Percentiles rank a stretch among this genome's conserved stretches.
These are phyloP conservation scores for Fomitopsis betulina DNA, from an alignment of 1,284 basidiomycete species.

Conservation along the genomic window DNA sequence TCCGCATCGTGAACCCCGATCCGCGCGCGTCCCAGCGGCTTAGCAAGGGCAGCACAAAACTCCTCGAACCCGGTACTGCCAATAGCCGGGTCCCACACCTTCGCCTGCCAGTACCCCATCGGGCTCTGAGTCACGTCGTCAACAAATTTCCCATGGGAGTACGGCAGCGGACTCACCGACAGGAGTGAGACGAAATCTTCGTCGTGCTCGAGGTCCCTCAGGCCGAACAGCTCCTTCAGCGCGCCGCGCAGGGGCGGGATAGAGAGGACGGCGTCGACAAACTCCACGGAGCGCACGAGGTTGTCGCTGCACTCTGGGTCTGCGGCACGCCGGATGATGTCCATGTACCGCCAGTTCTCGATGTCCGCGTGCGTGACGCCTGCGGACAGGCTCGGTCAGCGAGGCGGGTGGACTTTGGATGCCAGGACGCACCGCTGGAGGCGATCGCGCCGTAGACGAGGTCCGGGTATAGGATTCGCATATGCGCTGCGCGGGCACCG, in stretches of 20 bases:
- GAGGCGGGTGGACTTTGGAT: neutral
- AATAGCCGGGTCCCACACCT: constrained; percentile 76
- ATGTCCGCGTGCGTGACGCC: constrained; percentile 72
- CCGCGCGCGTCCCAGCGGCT: constrained; percentile 33
- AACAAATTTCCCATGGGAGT: neutral
- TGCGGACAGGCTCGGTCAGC: constrained; percentile 20
- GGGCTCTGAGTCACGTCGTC: constrained; percentile 29
- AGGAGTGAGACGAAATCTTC: constrained; percentile 78
- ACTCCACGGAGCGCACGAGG: constrained; percentile 59
- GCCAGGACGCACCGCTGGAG: constrained; percentile 63
- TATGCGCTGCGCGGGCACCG: constrained; percentile 91
- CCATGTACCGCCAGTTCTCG: constrained; percentile 83
- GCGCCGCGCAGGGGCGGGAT: constrained; percentile 37
- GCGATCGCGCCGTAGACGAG: constrained; percentile 91
- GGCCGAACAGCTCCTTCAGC: constrained; percentile 73
- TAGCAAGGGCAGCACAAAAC: constrained; percentile 65
- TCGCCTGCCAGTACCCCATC: constrained; percentile 53
- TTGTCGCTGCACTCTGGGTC: constrained; percentile 68
- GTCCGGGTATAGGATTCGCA: constrained; percentile 84
- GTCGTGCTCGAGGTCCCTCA: constrained; percentile 61
- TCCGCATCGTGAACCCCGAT: constrained; percentile 15
- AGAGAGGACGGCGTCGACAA: constrained; percentile 60
- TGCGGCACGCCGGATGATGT: constrained; percentile 77
- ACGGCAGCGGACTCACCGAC: constrained; percentile 34
- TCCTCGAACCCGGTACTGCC: constrained; percentile 60